Evolutionary conservation across 306 rosid genomes (phyloP).

Genomic region (Psophocarpus tetragonolobus): DNA sequence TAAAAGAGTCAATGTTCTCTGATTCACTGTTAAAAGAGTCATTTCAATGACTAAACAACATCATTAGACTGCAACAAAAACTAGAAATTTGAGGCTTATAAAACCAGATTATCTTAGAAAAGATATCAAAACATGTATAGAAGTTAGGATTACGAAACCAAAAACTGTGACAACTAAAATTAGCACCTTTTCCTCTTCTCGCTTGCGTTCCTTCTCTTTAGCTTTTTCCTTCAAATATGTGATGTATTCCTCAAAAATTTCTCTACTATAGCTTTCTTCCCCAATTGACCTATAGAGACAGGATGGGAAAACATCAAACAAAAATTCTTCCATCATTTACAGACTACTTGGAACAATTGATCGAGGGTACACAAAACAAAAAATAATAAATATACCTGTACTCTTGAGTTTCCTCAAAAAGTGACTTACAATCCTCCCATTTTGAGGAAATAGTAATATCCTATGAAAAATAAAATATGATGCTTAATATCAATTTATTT

Average conservation of each 20-base stretch:
- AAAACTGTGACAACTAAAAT: conserved; percentile 4
- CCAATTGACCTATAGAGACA: conserved; percentile 63
- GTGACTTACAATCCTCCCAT: conserved; percentile 91
- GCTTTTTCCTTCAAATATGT: conserved; percentile 75
- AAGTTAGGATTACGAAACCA: conserved; percentile 8
- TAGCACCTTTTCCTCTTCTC: conserved; percentile 92
- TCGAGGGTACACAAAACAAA: conserved; percentile 12
- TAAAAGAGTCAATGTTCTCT: too few relatives aligned
- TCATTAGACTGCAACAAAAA: neutral
- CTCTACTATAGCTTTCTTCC: conserved; percentile 67
- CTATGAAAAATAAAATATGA: conserved; percentile 50
- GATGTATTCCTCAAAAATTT: conserved; percentile 78
- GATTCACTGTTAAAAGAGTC: too few relatives aligned
- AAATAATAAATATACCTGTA: conserved; percentile 58
- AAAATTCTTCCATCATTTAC: neutral
- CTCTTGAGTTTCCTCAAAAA: conserved; percentile 86
- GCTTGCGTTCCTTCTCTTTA: conserved; percentile 93
- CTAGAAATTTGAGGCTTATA: neutral
- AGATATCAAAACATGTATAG: conserved; percentile 20
- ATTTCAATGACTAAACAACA: neutral
- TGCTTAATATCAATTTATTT: conserved; percentile 12
- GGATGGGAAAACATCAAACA: conserved; percentile 16
- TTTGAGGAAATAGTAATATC: conserved; percentile 70
- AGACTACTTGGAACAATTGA: neutral
- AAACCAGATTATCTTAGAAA: neutral